Percentiles rank a stretch among this genome's conserved stretches.
These are phyloP conservation scores for Boletus sensibilis DNA, from an alignment of 768 basidiomycete genomes.

Conservation along the genomic window DNA sequence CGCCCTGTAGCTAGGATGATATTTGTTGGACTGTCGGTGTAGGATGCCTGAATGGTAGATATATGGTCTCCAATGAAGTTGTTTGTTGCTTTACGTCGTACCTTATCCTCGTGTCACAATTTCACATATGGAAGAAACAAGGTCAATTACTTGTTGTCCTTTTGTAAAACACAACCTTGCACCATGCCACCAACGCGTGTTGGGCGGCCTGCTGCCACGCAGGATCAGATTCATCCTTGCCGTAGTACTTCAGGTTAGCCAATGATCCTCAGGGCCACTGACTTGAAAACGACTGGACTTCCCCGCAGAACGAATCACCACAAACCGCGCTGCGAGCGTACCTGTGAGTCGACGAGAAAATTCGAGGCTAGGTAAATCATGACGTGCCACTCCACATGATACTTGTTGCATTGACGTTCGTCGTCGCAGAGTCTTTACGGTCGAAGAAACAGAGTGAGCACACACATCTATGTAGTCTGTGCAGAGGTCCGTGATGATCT, in stretches of 20 bases:
- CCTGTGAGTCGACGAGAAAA: slow-evolving; percentile 13
- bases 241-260: slow-evolving; percentile 19
- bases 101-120: neutral
- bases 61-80: neutral
- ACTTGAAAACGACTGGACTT: slow-evolving; percentile 5
- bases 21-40: neutral
- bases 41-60: slow-evolving; percentile 5
- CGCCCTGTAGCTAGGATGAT: slow-evolving; percentile 34
- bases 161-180: neutral
- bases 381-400: neutral
- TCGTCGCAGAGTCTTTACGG: slow-evolving; percentile 13
- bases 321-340: slow-evolving; percentile 16
- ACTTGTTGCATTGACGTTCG: slow-evolving; percentile 10
- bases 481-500: neutral
- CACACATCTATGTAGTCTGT: neutral
- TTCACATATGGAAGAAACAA: slow-evolving; percentile 4
- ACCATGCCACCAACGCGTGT: slow-evolving; percentile 11
- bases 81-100: neutral
- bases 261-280: neutral
- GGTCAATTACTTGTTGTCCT: neutral
- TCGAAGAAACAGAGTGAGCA: slow-evolving; percentile 18
- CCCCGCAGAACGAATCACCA: slow-evolving; percentile 13
- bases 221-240: neutral
- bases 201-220: neutral
- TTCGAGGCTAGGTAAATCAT: slow-evolving; percentile 13